Base-by-base conservation (phyloP, 1,139 yeast species). In the Protomyces inundatus region DNA sequence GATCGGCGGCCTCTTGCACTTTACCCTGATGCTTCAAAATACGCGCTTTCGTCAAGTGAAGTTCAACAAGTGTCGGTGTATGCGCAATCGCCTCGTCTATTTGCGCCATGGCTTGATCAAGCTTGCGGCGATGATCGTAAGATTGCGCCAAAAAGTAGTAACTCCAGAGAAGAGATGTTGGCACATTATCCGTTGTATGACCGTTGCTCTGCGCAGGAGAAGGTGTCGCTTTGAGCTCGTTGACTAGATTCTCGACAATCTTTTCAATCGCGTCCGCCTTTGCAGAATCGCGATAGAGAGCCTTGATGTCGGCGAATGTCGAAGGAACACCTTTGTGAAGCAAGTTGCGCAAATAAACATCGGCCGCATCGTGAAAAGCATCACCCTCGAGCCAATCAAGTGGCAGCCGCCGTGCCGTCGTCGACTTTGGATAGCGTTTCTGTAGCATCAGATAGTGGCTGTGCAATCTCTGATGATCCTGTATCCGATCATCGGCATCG, bases 271-370 rank as follows among this genome's bases (percentile, higher is more conserved):
- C 75, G 4, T 72, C 70, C 46, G 76, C 76, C 71, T 87, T 87
- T 12, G 72, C 73, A 1, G 73, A 67, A 68, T 82, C 81, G 65
- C 78, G 80, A 75, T 90, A 90, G 68, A 91, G 79, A 0, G 95
- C 88, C 75, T 91, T 90, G 64, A 93, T 83, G 70, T 88, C 87
- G 58, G 87, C 87, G 76, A 91, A 93, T 5, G 95, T 82, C 0
- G 97, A 89, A 3, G 98, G 98, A 39, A 90, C 95, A 46, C 96
- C 96, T 67, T 90, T 82, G 67, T 81, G 77, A 70, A 95, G 81
- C 72, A 86, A 88, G 3, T 79, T 76, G 10, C 81, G 69, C 55
- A 91, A 75, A 72, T 90, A 93, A 0, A 73, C 60, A 71, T 72
- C 48, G 79, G 84, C 71, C 77, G 82, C 64, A 67, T 67, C 61